A percentile compares a stretch with the other conserved stretches of the same genome.
Evolutionary conservation across 2,329 filamentous ascomycete genomes (phyloP).

Genomic region (Madurella fahalii): DNA sequence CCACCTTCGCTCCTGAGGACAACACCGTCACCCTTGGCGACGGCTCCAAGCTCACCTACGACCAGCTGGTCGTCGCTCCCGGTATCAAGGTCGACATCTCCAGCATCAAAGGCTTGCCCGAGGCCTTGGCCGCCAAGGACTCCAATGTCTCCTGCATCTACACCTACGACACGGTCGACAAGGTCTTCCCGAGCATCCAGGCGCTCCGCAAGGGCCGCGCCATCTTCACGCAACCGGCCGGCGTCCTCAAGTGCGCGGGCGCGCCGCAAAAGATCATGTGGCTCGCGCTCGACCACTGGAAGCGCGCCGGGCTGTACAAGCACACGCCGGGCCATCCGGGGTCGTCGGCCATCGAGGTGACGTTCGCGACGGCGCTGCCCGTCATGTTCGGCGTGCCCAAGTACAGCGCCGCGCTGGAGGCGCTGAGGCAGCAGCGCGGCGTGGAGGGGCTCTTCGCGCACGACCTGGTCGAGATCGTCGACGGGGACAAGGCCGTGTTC

Average conservation of each 20-base stretch:
- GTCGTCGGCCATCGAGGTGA: constrained; percentile 46
- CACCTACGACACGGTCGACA: constrained; percentile 52
- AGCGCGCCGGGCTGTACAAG: constrained; percentile 48
- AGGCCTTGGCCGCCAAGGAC: constrained; percentile 47
- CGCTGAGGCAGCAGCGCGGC: constrained; percentile 48
- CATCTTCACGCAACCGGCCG: constrained; percentile 57
- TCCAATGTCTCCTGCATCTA: constrained; percentile 55
- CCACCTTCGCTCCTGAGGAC: constrained; percentile 49
- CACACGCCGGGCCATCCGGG: constrained; percentile 26
- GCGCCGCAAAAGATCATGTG: constrained; percentile 61
- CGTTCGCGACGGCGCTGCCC: constrained; percentile 52
- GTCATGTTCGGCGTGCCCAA: constrained; percentile 59
- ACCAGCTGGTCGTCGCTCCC: constrained; percentile 61
- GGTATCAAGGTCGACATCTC: constrained; percentile 50
- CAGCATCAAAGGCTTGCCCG: constrained; percentile 52
- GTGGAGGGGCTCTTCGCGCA: constrained; percentile 58
- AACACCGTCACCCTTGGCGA: constrained; percentile 53
- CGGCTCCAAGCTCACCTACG: constrained; percentile 55
- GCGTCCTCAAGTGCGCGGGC: constrained; percentile 57
- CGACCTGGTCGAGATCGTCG: constrained; percentile 49
- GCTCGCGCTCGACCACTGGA: constrained; percentile 59
- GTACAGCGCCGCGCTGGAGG: constrained; percentile 51
- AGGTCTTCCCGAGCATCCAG: constrained; percentile 47
- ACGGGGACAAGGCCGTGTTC: constrained; percentile 52
- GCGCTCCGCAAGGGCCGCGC: constrained; percentile 47